phyloP scores from a whole-genome alignment of 1,284 basidiomycete species.

The Tetrapyrgos nigripes region DNA sequence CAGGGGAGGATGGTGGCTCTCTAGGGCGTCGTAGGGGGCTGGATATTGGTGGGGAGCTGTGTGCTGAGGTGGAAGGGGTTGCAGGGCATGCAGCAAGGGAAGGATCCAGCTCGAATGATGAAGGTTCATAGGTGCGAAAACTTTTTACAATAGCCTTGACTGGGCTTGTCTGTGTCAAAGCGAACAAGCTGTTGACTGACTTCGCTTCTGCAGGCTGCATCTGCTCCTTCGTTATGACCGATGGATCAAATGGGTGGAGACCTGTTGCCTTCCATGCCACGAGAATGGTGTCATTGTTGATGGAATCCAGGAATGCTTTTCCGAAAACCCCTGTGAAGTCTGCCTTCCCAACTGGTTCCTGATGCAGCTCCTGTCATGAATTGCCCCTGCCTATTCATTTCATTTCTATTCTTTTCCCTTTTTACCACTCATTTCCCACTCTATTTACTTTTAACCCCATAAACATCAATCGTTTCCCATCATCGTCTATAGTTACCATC shows the following conservation, averaged over 20 bases:
- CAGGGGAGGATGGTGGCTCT: slow-evolving; percentile 1
- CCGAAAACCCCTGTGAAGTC: slow-evolving; percentile 34
- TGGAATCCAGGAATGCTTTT: slow-evolving; percentile 27
- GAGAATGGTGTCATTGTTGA: slow-evolving; percentile 24
- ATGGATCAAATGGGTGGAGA: slow-evolving; percentile 33
- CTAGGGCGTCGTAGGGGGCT: background rate
- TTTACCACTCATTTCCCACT: no score
- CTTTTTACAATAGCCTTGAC: slow-evolving; percentile 14
- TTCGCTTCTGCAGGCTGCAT: slow-evolving; percentile 29
- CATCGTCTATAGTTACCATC: no score
- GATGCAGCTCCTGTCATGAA: slow-evolving; percentile 18
- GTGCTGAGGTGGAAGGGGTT: slow-evolving; percentile 1
- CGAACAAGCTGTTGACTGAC: slow-evolving; percentile 29
- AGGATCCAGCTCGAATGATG: no score
- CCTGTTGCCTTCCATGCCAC: slow-evolving; percentile 37
- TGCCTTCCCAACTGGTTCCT: slow-evolving; percentile 25
- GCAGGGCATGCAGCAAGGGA: slow-evolving; percentile 4
- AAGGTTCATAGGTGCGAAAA: no score
- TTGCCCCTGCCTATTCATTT: no score
- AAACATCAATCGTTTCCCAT: no score
- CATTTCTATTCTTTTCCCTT: no score
- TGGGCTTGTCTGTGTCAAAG: slow-evolving; percentile 23
- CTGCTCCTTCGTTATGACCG: slow-evolving; percentile 27
- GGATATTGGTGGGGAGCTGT: slow-evolving; percentile 15
- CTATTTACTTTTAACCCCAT: no score